A percentile compares a stretch with the other conserved stretches of the same genome.
These are phyloP conservation scores for Drechmeria coniospora DNA, from an alignment of 2,329 filamentous ascomycete species.

Conservation along the genomic window DNA sequence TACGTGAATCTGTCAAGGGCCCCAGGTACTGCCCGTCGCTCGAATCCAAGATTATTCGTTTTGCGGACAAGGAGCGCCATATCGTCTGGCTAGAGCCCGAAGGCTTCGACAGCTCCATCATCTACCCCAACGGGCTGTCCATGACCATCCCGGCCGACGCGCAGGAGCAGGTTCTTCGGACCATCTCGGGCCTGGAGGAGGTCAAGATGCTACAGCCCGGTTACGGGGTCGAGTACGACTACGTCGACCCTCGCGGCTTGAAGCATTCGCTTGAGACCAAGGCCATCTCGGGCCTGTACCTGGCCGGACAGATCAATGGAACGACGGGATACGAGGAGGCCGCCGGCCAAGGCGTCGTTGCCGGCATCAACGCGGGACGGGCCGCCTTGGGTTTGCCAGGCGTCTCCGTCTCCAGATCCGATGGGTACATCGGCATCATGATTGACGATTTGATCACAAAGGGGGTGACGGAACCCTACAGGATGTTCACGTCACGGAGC, in stretches of 20 bases:
- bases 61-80: constrained; percentile 64
- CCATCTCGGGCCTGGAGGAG: constrained; percentile 74
- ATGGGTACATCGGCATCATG: constrained; percentile 97
- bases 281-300: constrained; percentile 70
- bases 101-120: constrained; percentile 74
- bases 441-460: constrained; percentile 96
- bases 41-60: constrained; percentile 85
- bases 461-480: constrained; percentile 89
- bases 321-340: constrained; percentile 98
- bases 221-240: constrained; percentile 97
- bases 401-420: constrained; percentile 59
- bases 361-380: constrained; percentile 88
- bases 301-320: constrained; percentile 95
- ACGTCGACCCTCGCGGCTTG: constrained; percentile 82
- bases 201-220: constrained; percentile 87
- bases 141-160: constrained; percentile 90
- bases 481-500: constrained; percentile 94
- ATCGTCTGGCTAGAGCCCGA: constrained; percentile 97
- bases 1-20: constrained; percentile 85
- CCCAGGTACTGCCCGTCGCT: constrained; percentile 91
- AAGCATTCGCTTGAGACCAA: constrained; percentile 90
- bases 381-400: constrained; percentile 49
- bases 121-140: constrained; percentile 93
- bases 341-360: constrained; percentile 80
- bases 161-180: constrained; percentile 72